Percentiles rank a stretch among this genome's conserved stretches.
Conservation (phyloP, 2,329 filamentous ascomycete species). For the Aspergillus clavatus region DNA sequence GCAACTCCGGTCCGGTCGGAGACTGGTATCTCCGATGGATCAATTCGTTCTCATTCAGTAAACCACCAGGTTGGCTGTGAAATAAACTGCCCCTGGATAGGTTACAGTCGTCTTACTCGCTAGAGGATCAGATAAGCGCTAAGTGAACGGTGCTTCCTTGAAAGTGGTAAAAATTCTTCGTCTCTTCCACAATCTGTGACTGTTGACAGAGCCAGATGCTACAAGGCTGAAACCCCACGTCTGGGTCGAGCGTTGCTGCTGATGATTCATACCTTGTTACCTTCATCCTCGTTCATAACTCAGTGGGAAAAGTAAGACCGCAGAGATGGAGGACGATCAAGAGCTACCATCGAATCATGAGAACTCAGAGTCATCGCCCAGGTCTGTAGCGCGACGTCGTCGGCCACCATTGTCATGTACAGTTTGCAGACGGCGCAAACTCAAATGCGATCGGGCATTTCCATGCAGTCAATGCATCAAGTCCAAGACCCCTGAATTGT, state of each 20-base stretch:
- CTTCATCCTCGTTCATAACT: neutral
- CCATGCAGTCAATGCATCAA: slow-evolving; percentile 62
- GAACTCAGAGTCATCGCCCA: slow-evolving; percentile 7
- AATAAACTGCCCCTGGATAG: no score
- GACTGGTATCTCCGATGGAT: neutral
- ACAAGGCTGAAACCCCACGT: no score
- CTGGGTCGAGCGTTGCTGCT: neutral
- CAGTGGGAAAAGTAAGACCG: no score
- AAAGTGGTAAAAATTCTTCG: neutral
- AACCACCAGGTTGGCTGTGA: no score
- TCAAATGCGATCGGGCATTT: slow-evolving; percentile 70
- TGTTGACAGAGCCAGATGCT: neutral
- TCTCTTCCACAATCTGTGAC: neutral
- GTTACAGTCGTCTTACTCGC: no score
- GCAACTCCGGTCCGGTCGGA: slow-evolving; percentile 2
- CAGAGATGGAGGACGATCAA: neutral
- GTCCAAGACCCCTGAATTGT: slow-evolving; percentile 48
- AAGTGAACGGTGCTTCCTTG: neutral
- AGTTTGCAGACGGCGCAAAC: slow-evolving; percentile 68
- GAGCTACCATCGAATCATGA: neutral
- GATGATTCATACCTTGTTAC: neutral
- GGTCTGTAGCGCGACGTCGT: slow-evolving; percentile 46
- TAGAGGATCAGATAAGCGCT: neutral
- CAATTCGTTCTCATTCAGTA: neutral
- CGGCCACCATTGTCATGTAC: slow-evolving; percentile 64